Evolutionary conservation across 2,329 filamentous ascomycete genomes (phyloP).

Genomic region (Penicillium sp.): DNA sequence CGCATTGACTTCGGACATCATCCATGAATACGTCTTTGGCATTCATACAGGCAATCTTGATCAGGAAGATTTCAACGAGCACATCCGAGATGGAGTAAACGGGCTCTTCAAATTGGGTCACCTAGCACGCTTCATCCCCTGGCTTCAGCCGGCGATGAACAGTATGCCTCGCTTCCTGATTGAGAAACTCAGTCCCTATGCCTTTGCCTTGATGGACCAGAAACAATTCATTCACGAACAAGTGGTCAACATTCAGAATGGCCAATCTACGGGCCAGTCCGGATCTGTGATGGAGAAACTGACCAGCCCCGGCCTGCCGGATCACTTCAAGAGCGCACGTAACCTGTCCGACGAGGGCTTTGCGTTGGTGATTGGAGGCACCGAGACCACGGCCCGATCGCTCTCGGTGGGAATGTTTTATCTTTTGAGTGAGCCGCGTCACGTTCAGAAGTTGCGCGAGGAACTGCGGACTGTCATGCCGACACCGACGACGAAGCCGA

Average conservation of each 20-base stretch:
- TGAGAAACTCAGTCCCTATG: slow-evolving; percentile 8
- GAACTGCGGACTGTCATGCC: slow-evolving; percentile 28
- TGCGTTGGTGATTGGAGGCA: slow-evolving; percentile 34
- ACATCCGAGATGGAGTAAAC: slow-evolving; percentile 16
- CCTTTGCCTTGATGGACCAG: slow-evolving; percentile 11
- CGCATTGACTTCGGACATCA: slow-evolving; percentile 32
- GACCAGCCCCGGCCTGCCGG: slow-evolving; percentile 12
- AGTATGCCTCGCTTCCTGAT: neutral
- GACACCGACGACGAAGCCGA: slow-evolving; percentile 14
- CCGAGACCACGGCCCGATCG: slow-evolving; percentile 33
- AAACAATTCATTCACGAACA: slow-evolving; percentile 10
- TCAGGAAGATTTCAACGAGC: slow-evolving; percentile 20
- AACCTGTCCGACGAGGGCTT: slow-evolving; percentile 33
- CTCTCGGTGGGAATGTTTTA: slow-evolving; percentile 26
- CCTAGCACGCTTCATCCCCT: slow-evolving; percentile 13
- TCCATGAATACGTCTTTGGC: slow-evolving; percentile 34
- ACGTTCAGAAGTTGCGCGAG: slow-evolving; percentile 19
- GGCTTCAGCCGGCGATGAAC: neutral
- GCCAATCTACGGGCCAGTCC: neutral
- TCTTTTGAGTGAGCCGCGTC: slow-evolving; percentile 14
- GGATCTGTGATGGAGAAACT: slow-evolving; percentile 14
- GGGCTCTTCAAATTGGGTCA: slow-evolving; percentile 13
- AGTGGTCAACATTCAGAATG: slow-evolving; percentile 5
- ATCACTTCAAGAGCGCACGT: slow-evolving; percentile 14
- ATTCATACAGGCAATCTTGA: slow-evolving; percentile 29